A percentile compares a stretch with the other conserved stretches of the same genome.
Evolutionary conservation across 257 asterid genomes (phyloP).

Genomic region (Galeopsis tetrahit): DNA sequence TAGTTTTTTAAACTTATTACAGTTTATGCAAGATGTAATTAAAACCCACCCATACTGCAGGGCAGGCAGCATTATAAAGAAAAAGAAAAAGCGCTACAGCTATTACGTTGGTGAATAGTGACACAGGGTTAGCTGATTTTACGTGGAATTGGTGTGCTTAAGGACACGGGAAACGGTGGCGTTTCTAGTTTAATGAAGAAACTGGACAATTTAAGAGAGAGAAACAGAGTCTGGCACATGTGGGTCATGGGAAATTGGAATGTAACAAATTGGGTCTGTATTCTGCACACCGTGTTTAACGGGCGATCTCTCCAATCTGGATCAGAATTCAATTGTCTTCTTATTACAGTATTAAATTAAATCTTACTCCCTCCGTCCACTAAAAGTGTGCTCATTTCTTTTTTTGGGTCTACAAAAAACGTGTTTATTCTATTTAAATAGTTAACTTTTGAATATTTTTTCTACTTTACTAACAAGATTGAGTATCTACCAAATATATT

Average conservation of each 20-base stretch:
- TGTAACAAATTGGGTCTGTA: conserved; percentile 37
- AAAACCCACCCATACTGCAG: no score
- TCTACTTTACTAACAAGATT: no score
- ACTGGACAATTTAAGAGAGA: conserved; percentile 1
- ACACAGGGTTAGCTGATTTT: conserved; percentile 12
- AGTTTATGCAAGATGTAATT: background rate
- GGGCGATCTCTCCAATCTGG: conserved; percentile 43
- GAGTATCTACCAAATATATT: no score
- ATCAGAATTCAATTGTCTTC: background rate
- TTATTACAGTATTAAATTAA: no score
- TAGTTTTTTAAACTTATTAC: background rate
- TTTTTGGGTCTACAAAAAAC: no score
- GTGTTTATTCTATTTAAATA: no score
- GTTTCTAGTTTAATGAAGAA: conserved; percentile 25
- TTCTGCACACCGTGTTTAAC: conserved; percentile 45
- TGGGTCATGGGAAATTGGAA: conserved; percentile 44
- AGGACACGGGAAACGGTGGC: conserved; percentile 20
- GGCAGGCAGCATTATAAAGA: background rate
- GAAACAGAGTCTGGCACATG: conserved; percentile 29
- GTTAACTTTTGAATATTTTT: no score
- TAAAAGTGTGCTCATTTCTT: no score
- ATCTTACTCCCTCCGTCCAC: no score
- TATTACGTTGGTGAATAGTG: background rate
- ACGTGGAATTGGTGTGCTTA: conserved; percentile 25
- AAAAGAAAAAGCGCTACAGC: background rate